Evolutionary conservation across 441 rosid species (phyloP), one percentile per base, ranked within the genome.

Genomic region (Corymbia calophylla): DNA sequence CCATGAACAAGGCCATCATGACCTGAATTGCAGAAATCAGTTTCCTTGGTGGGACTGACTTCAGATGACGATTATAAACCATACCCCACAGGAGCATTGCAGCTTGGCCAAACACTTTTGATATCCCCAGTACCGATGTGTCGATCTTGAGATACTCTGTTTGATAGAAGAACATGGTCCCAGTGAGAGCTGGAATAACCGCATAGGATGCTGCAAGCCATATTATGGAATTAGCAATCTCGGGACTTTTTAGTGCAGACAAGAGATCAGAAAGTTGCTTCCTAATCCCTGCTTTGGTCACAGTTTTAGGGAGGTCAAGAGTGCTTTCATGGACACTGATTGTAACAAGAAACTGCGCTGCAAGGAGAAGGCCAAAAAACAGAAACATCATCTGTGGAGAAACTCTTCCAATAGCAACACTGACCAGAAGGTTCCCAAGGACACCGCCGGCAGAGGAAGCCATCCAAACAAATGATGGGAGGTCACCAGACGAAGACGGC

Each of bases 151-250:
- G 88, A 90, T 93, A 35, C 88, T 96, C 93, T 25, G 98, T 96
- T 92, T 97, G 98, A 94, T 97, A 97, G 92, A 95, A 97, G 94
- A 97, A 97, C 98, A 97, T 95, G 62, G 98, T 97, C 88, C 99
- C 99, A 17, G 98, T 94, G 12, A 97, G 91, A 29, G 92, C 93
- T 39, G 99, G 99, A 90, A 96, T 94, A 60, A 95, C 35, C 8
- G 98, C 97, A 55, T 93, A 94, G 7, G 99, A 97, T 87, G 95
- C 94, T 4, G 97, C 96, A 89, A 97, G 90, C 99, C 99, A 97
- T 11, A 93, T 89, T 58, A 97, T 91, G 10, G 99, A 92, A 89
- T 91, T 91, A 12, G 96, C 93, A 84, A 97, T 94, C 93, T 96
- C 97, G 0, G 95, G 97, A 91, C 93, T 96, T 89, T 80, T 91